Conservation (phyloP, 2,329 filamentous ascomycete species). For the Epichloe elymi region DNA sequence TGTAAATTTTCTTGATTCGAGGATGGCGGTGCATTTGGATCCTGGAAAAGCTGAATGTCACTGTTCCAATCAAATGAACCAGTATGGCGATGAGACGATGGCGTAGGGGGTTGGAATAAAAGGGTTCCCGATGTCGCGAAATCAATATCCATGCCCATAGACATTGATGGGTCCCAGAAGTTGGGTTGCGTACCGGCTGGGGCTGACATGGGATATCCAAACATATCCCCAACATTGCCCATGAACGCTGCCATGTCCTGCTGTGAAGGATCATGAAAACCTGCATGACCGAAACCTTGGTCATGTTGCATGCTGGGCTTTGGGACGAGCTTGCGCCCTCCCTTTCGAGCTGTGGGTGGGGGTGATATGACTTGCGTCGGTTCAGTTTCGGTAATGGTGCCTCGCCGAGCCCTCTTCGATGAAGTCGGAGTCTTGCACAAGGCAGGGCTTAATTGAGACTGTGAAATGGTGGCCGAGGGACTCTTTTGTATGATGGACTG, state of each 20-base stretch:
- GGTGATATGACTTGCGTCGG: constrained; percentile 43
- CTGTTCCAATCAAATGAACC: constrained; percentile 45
- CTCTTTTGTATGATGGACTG: constrained; percentile 22
- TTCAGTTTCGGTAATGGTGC: constrained; percentile 22
- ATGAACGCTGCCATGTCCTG: constrained; percentile 36
- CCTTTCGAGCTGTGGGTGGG: constrained; percentile 43
- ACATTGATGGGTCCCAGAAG: constrained; percentile 44
- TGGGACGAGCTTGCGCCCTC: constrained; percentile 39
- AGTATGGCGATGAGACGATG: constrained; percentile 29
- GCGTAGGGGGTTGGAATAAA: constrained; percentile 25
- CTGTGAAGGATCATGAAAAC: constrained; percentile 35
- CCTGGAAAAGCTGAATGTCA: constrained; percentile 41
- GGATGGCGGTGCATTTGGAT: constrained; percentile 22
- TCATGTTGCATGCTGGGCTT: constrained; percentile 47
- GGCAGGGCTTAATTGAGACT: constrained; percentile 15
- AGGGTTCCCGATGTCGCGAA: constrained; percentile 32
- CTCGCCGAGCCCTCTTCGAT: constrained; percentile 33
- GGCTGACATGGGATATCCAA: constrained; percentile 47
- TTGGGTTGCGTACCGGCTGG: constrained; percentile 35
- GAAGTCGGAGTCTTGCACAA: constrained; percentile 11
- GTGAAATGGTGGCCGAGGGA: constrained; percentile 15
- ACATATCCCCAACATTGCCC: constrained; percentile 39
- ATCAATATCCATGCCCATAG: constrained; percentile 48
- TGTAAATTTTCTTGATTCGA: constrained; percentile 24
- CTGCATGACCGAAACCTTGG: constrained; percentile 37